Percentiles rank a stretch among this genome's conserved stretches.
Conservation (phyloP, 2,329 filamentous ascomycete species). For the Colletotrichum zoysiae region DNA sequence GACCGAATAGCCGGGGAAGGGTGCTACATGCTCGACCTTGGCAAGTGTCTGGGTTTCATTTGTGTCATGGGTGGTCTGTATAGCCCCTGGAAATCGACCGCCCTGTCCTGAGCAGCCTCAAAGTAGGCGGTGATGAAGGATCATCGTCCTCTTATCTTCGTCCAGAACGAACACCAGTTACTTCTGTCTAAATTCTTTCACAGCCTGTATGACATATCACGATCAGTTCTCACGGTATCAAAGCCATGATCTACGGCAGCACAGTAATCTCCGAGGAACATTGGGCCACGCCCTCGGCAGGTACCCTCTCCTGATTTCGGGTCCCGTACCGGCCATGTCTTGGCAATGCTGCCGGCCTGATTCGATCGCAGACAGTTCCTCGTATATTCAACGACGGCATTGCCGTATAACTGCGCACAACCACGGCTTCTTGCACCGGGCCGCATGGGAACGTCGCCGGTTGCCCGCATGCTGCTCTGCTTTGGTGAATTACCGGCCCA, state of each 20-base stretch:
- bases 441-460: conserved; percentile 30
- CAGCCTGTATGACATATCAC: background rate
- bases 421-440: conserved; percentile 29
- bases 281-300: conserved; percentile 2
- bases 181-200: background rate
- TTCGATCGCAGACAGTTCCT: background rate
- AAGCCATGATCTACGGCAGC: conserved; percentile 6
- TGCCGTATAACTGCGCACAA: conserved; percentile 15
- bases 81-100: background rate
- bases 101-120: background rate
- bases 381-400: conserved; percentile 8
- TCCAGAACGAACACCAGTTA: background rate
- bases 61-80: background rate
- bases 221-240: background rate
- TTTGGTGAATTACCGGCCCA: background rate
- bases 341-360: background rate
- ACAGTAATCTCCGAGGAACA: conserved; percentile 28
- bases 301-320: conserved; percentile 23
- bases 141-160: too few species aligned
- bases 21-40: background rate
- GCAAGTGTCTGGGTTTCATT: background rate
- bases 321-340: background rate
- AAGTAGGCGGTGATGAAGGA: background rate
- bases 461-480: conserved; percentile 15
- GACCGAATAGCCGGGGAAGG: background rate